Percentiles rank a stretch among this genome's conserved stretches.
Evolutionary conservation across 345 rosid genomes (phyloP).

Genomic region (Eucalyptus regnans): DNA sequence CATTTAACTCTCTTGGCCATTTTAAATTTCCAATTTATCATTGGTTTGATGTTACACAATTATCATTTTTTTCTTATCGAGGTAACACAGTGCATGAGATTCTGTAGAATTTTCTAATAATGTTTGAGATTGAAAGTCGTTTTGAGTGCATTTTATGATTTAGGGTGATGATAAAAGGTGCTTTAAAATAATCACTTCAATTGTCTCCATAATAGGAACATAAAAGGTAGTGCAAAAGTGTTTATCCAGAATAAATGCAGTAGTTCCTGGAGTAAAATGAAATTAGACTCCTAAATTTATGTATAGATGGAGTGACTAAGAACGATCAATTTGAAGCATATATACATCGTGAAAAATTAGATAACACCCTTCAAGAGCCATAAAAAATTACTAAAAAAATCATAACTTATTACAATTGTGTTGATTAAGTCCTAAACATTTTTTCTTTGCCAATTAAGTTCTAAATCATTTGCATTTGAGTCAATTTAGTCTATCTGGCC

Average conservation of each 20-base stretch:
- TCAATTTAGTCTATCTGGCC: rapidly evolving
- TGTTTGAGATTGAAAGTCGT: not conserved
- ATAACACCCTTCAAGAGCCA: too few relatives aligned
- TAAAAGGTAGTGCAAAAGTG: not conserved
- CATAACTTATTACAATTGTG: too few relatives aligned
- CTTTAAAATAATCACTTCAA: not conserved
- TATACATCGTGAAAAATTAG: not conserved
- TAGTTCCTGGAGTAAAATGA: rapidly evolving
- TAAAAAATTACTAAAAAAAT: too few relatives aligned
- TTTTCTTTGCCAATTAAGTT: too few relatives aligned
- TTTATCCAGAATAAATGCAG: not conserved
- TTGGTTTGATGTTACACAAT: not conserved
- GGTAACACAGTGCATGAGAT: not conserved
- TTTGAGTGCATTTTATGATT: not conserved
- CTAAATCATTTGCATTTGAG: too few relatives aligned
- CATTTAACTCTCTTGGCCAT: not conserved
- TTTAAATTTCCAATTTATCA: not conserved
- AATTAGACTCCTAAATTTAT: not conserved
- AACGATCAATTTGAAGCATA: not conserved
- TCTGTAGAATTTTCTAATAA: not conserved
- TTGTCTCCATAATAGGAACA: not conserved
- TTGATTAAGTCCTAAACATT: too few relatives aligned
- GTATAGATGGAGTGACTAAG: not conserved
- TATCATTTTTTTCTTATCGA: not conserved
- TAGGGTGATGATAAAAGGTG: not conserved